Evolutionary conservation across 805 yeast species (phyloP).

Genomic region (Blastobotrys attinorum): DNA sequence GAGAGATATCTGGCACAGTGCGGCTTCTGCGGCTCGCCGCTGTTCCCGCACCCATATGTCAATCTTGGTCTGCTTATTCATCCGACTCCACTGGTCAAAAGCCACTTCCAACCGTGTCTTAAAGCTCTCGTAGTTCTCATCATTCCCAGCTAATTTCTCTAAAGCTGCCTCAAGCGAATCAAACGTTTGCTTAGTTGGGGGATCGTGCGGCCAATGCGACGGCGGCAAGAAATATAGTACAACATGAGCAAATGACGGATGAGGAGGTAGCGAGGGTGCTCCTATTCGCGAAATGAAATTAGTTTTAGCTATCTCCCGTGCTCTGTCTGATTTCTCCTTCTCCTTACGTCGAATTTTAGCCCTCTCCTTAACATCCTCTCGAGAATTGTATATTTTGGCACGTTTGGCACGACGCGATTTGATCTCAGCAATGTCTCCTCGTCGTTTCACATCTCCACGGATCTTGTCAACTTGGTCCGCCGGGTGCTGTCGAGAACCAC

Average conservation of each 20-base stretch:
- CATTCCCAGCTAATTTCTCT: slow-evolving; percentile 12
- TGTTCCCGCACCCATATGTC: slow-evolving; percentile 41
- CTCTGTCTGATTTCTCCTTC: slow-evolving; percentile 37
- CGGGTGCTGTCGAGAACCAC: slow-evolving; percentile 48
- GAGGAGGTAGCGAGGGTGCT: slow-evolving; percentile 34
- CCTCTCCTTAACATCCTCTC: slow-evolving; percentile 41
- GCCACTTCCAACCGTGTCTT: slow-evolving; percentile 38
- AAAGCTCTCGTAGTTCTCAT: slow-evolving; percentile 21
- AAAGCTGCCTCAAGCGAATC: slow-evolving; percentile 28
- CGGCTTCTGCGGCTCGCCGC: slow-evolving; percentile 38
- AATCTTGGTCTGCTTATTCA: slow-evolving; percentile 29
- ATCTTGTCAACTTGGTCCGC: slow-evolving; percentile 38
- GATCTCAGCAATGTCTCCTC: slow-evolving; percentile 41
- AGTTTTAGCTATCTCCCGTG: slow-evolving; percentile 30
- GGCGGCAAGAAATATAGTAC: slow-evolving; percentile 41
- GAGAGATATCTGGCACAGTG: slow-evolving; percentile 34
- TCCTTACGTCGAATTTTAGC: slow-evolving; percentile 38
- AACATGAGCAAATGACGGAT: slow-evolving; percentile 43
- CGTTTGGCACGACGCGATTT: slow-evolving; percentile 34
- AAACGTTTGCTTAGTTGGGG: slow-evolving; percentile 41
- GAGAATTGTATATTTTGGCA: slow-evolving; percentile 38
- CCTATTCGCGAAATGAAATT: slow-evolving; percentile 33
- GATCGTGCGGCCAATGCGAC: slow-evolving; percentile 44
- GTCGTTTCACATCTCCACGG: slow-evolving; percentile 42
- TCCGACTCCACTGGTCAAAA: slow-evolving; percentile 38